Conservation (phyloP, 768 basidiomycete species). For the Tricholoma matsutake region DNA sequence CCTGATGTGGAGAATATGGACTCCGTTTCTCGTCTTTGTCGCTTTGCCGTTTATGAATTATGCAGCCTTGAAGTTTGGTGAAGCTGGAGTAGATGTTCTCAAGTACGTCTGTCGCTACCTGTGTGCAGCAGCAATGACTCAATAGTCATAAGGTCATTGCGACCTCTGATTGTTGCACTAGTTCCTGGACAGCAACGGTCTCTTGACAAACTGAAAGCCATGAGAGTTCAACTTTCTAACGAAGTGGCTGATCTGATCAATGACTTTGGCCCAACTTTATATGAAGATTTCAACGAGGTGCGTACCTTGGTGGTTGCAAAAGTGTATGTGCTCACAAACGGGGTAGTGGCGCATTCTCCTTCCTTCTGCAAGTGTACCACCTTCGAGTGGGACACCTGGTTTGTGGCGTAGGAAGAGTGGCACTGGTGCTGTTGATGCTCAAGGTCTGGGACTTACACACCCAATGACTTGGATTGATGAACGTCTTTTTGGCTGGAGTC, state of each 20-base stretch:
- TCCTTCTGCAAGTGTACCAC: slow-evolving; percentile 82
- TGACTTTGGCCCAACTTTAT: slow-evolving; percentile 84
- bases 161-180: slow-evolving; percentile 83
- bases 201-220: slow-evolving; percentile 70
- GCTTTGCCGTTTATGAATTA: slow-evolving; percentile 86
- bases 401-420: slow-evolving; percentile 79
- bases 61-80: slow-evolving; percentile 94
- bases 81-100: slow-evolving; percentile 95
- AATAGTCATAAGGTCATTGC: slow-evolving; percentile 62
- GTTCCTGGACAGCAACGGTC: slow-evolving; percentile 85
- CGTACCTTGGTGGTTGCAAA: slow-evolving; percentile 18
- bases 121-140: slow-evolving; percentile 2
- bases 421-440: slow-evolving; percentile 80
- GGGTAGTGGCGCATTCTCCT: slow-evolving; percentile 72
- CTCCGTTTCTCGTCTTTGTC: slow-evolving; percentile 73
- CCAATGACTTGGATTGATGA: slow-evolving; percentile 97
- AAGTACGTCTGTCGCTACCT: slow-evolving; percentile 55
- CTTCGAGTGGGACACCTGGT: slow-evolving; percentile 70
- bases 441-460: slow-evolving; percentile 81
- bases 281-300: slow-evolving; percentile 84
- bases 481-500: slow-evolving; percentile 89
- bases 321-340: slow-evolving; percentile 2
- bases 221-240: slow-evolving; percentile 72
- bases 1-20: slow-evolving; percentile 60
- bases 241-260: slow-evolving; percentile 83